Base-by-base conservation (phyloP, 768 basidiomycete species). In the Tephrocybe sp. region DNA sequence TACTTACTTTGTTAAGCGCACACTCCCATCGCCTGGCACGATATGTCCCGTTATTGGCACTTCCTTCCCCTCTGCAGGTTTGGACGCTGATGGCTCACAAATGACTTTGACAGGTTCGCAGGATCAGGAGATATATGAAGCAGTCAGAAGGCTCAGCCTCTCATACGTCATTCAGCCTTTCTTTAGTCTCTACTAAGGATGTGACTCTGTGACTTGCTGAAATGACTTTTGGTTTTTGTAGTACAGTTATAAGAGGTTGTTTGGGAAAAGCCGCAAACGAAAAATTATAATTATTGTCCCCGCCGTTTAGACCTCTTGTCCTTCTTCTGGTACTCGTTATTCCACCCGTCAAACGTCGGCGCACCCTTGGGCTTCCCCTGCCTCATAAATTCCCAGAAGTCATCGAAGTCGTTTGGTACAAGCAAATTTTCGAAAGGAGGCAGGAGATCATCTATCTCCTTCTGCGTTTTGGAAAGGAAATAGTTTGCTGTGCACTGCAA, bases 1-100 rank as follows among this genome's bases (percentile, higher is more conserved):
- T 78, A 78, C 56, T 74, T 78, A 78, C 56, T 74, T 79, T 46
- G 45, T 60, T 1, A 48, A 69, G 8, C 76, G 78, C 2, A 68
- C 62, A 1, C 58, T 78, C 1, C 78, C 78, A 2, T 49, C 57
- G 10, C 61, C 63, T 7, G 73, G 65, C 5, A 75, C 73, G 3
- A 59, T 76, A 5, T 79, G 78, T 50, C 49, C 69, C 2, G 61
- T 70, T 3, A 55, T 67, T 16, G 53, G 51, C 14, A 44, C 59
- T 3, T 63, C 65, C 4, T 72, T 72, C 53, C 55, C 62, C 2
- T 22, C 39, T 13, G 19, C 17, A 6, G 45, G 14, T 13, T 12
- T 4, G 3, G 30, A 31, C 17, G 26, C 30, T 4, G 10, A 48
- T 3, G 19, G 7, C n/a, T n/a, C n/a, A 20, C n/a, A 17, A 39